Evolutionary conservation across 495 filamentous ascomycete species (phyloP).

Genomic region (Tuber melanosporum): DNA sequence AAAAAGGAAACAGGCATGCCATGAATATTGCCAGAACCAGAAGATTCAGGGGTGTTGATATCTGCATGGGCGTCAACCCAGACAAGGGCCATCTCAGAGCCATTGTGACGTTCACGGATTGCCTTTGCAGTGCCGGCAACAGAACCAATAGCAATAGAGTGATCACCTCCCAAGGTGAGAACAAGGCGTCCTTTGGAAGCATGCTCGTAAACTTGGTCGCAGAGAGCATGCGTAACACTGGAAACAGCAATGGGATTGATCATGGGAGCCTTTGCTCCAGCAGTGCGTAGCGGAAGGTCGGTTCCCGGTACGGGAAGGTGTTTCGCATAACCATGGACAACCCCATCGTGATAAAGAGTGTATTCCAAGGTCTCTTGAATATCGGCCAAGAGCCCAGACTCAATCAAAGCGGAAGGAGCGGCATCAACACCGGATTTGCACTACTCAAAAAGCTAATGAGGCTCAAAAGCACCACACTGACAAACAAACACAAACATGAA

Average conservation of each 20-base stretch:
- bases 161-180: conserved; percentile 90
- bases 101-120: conserved; percentile 65
- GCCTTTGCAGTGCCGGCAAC: conserved; percentile 79
- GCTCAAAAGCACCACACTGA: background rate
- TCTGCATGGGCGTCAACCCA: conserved; percentile 99
- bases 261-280: conserved; percentile 51
- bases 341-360: conserved; percentile 75
- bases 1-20: conserved; percentile 96
- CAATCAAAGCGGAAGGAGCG: conserved; percentile 83
- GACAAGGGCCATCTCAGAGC: conserved; percentile 80
- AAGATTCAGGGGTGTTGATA: conserved; percentile 92
- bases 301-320: conserved; percentile 55
- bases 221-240: conserved; percentile 73
- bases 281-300: conserved; percentile 68
- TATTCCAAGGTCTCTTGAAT: conserved; percentile 80
- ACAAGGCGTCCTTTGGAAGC: conserved; percentile 79
- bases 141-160: conserved; percentile 92
- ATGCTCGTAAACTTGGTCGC: conserved; percentile 79
- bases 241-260: conserved; percentile 85
- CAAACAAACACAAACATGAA: conserved; percentile 1
- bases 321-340: conserved; percentile 74
- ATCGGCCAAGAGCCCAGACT: conserved; percentile 77
- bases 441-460: conserved; percentile 45
- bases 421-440: conserved; percentile 89
- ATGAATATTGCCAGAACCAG: conserved; percentile 87